These are phyloP conservation scores for Penicillium sp. DNA, from an alignment of 2,329 filamentous ascomycete genomes.

Conservation along the genomic window DNA sequence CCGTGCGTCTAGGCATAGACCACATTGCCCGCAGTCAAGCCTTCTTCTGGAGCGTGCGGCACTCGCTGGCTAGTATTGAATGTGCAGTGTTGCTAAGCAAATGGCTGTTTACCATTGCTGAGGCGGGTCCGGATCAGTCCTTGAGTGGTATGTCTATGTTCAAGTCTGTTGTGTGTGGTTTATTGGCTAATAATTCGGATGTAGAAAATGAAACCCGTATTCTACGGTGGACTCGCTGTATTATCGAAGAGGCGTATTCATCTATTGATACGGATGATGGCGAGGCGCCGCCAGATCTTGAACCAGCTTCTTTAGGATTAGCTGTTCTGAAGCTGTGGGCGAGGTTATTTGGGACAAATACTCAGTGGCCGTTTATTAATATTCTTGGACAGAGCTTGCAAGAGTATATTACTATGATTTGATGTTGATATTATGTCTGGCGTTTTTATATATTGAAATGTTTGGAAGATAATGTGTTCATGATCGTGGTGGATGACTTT, in stretches of 20 bases:
- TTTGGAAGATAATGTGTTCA: not conserved
- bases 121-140: constrained; percentile 24
- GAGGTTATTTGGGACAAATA: constrained; percentile 32
- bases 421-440: constrained; percentile 1
- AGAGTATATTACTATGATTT: constrained; percentile 28
- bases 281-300: constrained; percentile 21
- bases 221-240: constrained; percentile 32
- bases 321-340: constrained; percentile 33
- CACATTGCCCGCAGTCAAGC: constrained; percentile 37
- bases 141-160: constrained; percentile 25
- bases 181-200: not conserved
- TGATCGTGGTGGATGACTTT: not conserved
- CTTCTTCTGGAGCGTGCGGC: constrained; percentile 39
- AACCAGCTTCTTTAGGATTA: constrained; percentile 27
- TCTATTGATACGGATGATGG: constrained; percentile 31
- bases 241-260: constrained; percentile 33
- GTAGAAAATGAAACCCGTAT: constrained; percentile 34
- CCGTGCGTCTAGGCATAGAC: constrained; percentile 37
- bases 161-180: not conserved
- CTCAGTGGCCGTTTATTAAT: constrained; percentile 36
- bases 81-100: constrained; percentile 44
- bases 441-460: not conserved
- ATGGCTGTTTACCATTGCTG: constrained; percentile 42
- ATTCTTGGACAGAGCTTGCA: constrained; percentile 32
- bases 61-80: constrained; percentile 37